Evolutionary conservation across 78 protist species (phyloP).

Genomic region (Pelomyxa schiedti): DNA sequence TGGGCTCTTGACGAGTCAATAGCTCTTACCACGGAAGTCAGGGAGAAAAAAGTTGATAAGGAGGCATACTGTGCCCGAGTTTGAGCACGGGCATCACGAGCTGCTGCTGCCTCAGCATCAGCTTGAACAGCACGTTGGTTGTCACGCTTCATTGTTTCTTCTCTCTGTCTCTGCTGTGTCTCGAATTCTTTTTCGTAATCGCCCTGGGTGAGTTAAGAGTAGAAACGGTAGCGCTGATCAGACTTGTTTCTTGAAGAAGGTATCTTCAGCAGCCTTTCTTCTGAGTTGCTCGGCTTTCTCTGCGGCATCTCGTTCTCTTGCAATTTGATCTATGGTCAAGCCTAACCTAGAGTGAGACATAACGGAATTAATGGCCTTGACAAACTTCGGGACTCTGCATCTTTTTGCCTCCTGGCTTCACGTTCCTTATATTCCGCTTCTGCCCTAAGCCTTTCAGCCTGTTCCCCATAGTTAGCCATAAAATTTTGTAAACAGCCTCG

Average conservation of each 20-base stretch:
- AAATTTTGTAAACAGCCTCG: no score
- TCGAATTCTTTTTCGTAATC: background rate
- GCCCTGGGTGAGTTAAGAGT: no score
- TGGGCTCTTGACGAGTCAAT: background rate
- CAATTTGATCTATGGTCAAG: no score
- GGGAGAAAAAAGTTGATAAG: background rate
- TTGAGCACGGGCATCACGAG: background rate
- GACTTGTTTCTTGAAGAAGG: background rate
- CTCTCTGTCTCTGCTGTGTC: background rate
- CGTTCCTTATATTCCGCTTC: background rate
- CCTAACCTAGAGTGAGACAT: no score
- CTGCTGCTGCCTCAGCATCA: background rate
- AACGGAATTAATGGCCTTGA: no score
- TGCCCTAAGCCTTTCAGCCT: no score
- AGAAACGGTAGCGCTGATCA: no score
- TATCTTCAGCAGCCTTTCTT: background rate
- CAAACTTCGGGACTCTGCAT: background rate
- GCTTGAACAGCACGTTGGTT: background rate
- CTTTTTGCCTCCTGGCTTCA: background rate
- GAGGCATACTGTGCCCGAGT: background rate
- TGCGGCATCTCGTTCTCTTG: no score
- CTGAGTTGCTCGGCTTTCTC: background rate
- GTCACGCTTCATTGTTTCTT: background rate
- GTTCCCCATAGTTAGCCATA: no score
- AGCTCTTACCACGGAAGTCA: no score